These are phyloP conservation scores for Coemansia sp. DNA, from an alignment of 192 early-diverging fungal species.

Conservation along the genomic window DNA sequence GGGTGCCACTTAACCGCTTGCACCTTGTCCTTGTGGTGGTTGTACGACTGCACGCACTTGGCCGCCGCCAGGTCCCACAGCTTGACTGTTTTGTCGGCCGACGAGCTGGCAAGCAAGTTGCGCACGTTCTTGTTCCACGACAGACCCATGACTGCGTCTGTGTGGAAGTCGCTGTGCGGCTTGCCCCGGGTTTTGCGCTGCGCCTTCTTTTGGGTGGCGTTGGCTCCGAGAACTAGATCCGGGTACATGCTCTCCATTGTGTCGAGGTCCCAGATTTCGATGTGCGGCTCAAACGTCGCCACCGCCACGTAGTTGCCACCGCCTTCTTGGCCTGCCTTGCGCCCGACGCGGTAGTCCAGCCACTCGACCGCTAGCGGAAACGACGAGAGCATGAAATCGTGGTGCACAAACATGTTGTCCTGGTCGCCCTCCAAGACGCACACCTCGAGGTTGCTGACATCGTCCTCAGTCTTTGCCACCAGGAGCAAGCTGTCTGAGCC, in stretches of 20 bases:
- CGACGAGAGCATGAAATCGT: conserved; percentile 96
- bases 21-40: conserved; percentile 88
- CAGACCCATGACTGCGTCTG: conserved; percentile 92
- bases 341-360: conserved; percentile 85
- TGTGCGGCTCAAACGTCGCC: conserved; percentile 95
- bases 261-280: conserved; percentile 99
- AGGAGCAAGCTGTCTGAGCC: conserved; percentile 84
- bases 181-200: conserved; percentile 26
- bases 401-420: conserved; percentile 94
- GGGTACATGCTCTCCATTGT: conserved; percentile 89
- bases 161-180: conserved; percentile 79
- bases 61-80: conserved; percentile 90
- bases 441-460: conserved; percentile 93
- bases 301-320: conserved; percentile 92
- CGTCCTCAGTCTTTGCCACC: conserved; percentile 95
- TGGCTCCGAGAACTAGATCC: conserved; percentile 76
- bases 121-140: conserved; percentile 83
- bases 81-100: conserved; percentile 96
- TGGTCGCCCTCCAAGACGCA: conserved; percentile 81
- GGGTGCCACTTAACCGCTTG: conserved; percentile 92
- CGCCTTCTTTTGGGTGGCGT: conserved; percentile 22
- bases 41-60: conserved; percentile 74
- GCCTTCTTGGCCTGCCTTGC: conserved; percentile 55
- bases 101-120: conserved; percentile 83
- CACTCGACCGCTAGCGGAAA: conserved; percentile 96